Conservation (phyloP, 2,329 filamentous ascomycete genomes). For the Raffaelea arxii region DNA sequence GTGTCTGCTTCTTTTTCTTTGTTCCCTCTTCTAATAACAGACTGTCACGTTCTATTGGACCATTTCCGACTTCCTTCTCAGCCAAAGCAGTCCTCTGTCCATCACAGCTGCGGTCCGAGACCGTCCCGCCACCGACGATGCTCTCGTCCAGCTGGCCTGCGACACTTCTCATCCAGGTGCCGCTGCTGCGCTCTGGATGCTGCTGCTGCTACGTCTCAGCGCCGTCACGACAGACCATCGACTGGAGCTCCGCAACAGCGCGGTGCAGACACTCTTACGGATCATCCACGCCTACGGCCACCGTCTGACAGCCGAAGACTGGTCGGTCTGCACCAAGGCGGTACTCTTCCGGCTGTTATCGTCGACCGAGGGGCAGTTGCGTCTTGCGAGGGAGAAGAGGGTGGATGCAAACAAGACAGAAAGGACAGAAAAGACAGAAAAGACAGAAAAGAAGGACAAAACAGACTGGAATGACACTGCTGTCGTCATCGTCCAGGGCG, state of each 20-base stretch:
- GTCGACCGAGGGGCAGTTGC: constrained; percentile 53
- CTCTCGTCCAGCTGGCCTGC: constrained; percentile 48
- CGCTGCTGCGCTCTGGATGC: constrained; percentile 67
- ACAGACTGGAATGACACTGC: constrained; percentile 66
- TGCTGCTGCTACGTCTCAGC: constrained; percentile 61
- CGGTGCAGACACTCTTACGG: constrained; percentile 80
- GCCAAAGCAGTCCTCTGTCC: constrained; percentile 46
- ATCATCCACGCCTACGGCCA: constrained; percentile 91
- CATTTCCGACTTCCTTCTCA: constrained; percentile 74
- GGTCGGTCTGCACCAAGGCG: constrained; percentile 72
- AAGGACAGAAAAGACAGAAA: too few relatives aligned
- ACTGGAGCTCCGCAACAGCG: constrained; percentile 71
- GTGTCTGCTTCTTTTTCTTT: neutral
- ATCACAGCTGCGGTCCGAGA: constrained; percentile 48
- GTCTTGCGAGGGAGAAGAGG: constrained; percentile 24
- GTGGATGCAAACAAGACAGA: constrained; percentile 30
- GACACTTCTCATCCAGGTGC: constrained; percentile 50
- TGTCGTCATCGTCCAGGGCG: constrained; percentile 62
- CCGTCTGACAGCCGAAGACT: constrained; percentile 65
- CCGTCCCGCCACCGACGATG: constrained; percentile 44
- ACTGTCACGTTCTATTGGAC: constrained; percentile 96
- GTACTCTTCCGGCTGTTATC: constrained; percentile 72
- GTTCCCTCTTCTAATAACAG: constrained; percentile 25
- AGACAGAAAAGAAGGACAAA: too few relatives aligned
- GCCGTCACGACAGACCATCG: constrained; percentile 62